Conservation (phyloP, 129 eudicot genomes). For the Centrapalus pauciflorus region DNA sequence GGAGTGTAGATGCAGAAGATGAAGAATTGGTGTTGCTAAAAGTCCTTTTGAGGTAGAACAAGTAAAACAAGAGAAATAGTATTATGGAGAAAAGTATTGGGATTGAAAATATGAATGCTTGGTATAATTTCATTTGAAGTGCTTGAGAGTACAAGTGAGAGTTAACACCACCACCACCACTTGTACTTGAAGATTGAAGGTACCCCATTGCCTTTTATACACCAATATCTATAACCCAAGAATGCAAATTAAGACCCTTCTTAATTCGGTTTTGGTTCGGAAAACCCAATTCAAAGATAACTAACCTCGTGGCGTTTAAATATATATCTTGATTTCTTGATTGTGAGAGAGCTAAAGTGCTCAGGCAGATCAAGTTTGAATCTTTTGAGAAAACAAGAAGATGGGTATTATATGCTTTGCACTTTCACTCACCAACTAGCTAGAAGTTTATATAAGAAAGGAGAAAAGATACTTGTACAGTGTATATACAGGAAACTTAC, state of each 20-base stretch:
- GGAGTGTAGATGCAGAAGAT: slow-evolving; percentile 17
- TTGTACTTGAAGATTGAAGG: slow-evolving; percentile 37
- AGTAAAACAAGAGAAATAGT: slow-evolving; percentile 59
- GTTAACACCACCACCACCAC: slow-evolving; percentile 30
- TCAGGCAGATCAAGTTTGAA: slow-evolving; percentile 14
- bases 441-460: slow-evolving; percentile 26
- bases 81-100: slow-evolving; percentile 66
- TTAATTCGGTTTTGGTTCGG: not conserved
- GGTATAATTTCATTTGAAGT: slow-evolving; percentile 55
- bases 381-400: slow-evolving; percentile 13
- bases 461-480: slow-evolving; percentile 11
- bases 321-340: slow-evolving; percentile 21
- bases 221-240: slow-evolving; percentile 1
- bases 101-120: slow-evolving; percentile 66
- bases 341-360: not conserved
- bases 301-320: slow-evolving; percentile 4
- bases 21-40: slow-evolving; percentile 22
- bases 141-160: slow-evolving; percentile 59
- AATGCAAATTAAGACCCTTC: not conserved
- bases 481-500: slow-evolving; percentile 5
- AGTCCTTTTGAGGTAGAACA: slow-evolving; percentile 57
- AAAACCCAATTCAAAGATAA: slow-evolving; percentile 14
- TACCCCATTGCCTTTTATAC: slow-evolving; percentile 37
- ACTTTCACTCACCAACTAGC: not conserved
- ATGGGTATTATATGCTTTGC: not conserved